Percentiles rank a stretch among this genome's conserved stretches.
Conservation (phyloP, 1,139 yeast species). For the Taphrina communis region DNA sequence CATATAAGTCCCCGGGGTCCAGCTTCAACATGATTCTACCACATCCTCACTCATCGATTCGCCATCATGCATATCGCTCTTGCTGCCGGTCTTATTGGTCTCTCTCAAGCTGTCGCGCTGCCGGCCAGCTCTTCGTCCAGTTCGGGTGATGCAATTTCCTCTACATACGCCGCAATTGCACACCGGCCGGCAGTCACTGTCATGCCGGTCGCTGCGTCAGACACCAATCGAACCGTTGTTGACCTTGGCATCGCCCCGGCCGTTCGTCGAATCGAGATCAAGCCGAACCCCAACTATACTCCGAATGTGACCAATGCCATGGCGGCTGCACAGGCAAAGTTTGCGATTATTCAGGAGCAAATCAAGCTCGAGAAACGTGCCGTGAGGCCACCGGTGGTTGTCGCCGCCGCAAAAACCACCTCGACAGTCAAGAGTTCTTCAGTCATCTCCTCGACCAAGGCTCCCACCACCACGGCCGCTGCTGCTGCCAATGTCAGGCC, state of each 20-base stretch:
- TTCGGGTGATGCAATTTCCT: not conserved
- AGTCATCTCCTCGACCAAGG: not conserved
- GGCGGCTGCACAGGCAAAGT: conserved; percentile 30
- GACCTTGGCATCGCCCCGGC: conserved; percentile 38
- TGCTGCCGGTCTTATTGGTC: conserved; percentile 1
- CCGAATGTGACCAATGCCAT: conserved; percentile 30
- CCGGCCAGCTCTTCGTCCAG: conserved; percentile 9
- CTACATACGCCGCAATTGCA: not conserved
- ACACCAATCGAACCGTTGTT: conserved; percentile 21
- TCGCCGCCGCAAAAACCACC: not conserved
- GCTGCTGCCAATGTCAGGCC: not conserved
- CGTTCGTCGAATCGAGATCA: conserved; percentile 28
- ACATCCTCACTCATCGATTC: no score
- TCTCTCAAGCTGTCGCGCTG: conserved; percentile 5
- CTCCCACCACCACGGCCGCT: not conserved
- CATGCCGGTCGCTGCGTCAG: conserved; percentile 29
- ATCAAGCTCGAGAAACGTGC: conserved; percentile 20
- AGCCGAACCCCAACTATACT: conserved; percentile 30
- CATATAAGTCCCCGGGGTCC: not conserved
- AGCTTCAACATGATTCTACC: not conserved
- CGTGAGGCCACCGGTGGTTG: not conserved
- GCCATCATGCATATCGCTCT: conserved; percentile 16
- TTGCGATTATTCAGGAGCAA: conserved; percentile 14
- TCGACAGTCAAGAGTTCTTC: not conserved
- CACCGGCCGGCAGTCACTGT: conserved; percentile 10